Conservation (phyloP, 1,284 basidiomycete genomes). For the Cryptococcus hybrid region DNA sequence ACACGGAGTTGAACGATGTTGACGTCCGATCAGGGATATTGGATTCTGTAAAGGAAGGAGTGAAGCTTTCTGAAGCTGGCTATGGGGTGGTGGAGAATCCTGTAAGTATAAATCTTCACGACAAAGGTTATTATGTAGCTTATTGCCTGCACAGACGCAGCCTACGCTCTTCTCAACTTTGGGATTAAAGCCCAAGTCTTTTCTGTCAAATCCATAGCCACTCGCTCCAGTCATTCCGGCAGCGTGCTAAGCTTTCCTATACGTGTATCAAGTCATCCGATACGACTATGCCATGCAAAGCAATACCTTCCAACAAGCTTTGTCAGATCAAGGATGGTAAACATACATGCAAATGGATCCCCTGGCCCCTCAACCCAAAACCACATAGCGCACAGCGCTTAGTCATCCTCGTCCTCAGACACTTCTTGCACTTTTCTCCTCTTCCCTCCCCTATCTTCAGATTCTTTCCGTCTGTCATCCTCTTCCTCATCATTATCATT, state of each 20-base stretch:
- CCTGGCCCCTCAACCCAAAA: neutral
- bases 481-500: conserved; percentile 57
- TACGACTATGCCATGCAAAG: too few species aligned
- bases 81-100: conserved; percentile 46
- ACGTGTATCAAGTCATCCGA: too few species aligned
- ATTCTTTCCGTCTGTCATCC: conserved; percentile 11
- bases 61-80: conserved; percentile 38
- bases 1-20: too few species aligned
- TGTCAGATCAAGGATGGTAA: too few species aligned
- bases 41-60: conserved; percentile 40
- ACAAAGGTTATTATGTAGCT: neutral
- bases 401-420: conserved; percentile 28
- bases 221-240: too few species aligned
- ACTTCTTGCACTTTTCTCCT: conserved; percentile 18
- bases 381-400: conserved; percentile 2
- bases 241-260: too few species aligned
- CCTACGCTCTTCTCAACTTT: conserved; percentile 34
- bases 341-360: neutral
- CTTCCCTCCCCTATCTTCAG: conserved; percentile 15
- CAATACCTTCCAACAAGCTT: too few species aligned
- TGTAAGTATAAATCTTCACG: conserved; percentile 21
- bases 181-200: conserved; percentile 27
- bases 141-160: conserved; percentile 25
- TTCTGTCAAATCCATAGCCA: conserved; percentile 5
- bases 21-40: conserved; percentile 34